Evolutionary conservation across 495 filamentous ascomycete genomes (phyloP).

Genomic region (Xylaria bambusicola): DNA sequence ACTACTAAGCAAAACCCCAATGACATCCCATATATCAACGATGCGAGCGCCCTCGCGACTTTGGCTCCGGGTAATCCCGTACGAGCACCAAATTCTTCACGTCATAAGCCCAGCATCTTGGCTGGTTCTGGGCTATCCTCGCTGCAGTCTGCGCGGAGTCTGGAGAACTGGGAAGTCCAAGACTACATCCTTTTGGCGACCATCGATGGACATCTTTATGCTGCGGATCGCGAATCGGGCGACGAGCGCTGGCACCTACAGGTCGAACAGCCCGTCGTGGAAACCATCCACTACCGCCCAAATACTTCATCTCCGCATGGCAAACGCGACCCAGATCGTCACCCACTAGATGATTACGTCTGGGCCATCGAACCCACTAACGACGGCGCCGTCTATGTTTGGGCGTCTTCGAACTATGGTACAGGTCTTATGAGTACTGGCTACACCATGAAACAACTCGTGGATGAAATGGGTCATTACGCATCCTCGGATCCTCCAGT

Average conservation of each 20-base stretch:
- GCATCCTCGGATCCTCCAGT: constrained; percentile 68
- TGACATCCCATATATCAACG: constrained; percentile 54
- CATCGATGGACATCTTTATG: constrained; percentile 94
- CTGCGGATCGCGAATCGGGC: constrained; percentile 85
- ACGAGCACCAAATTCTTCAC: constrained; percentile 74
- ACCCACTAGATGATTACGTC: constrained; percentile 77
- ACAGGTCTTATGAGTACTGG: constrained; percentile 77
- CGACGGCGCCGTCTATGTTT: constrained; percentile 87
- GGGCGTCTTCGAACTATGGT: constrained; percentile 68
- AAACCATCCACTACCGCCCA: constrained; percentile 78
- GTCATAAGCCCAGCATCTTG: constrained; percentile 53
- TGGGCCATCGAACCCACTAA: constrained; percentile 95
- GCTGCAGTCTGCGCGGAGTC: constrained; percentile 87
- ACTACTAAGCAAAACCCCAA: constrained; percentile 40
- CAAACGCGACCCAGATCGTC: constrained; percentile 44
- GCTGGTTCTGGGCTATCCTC: constrained; percentile 65
- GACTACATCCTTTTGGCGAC: constrained; percentile 99
- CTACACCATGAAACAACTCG: constrained; percentile 80
- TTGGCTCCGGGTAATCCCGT: constrained; percentile 88
- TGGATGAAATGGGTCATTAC: constrained; percentile 73
- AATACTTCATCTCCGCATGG: constrained; percentile 64
- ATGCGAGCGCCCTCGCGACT: constrained; percentile 93
- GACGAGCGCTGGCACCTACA: constrained; percentile 79
- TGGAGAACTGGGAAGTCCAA: constrained; percentile 99
- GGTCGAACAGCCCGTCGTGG: constrained; percentile 81